phyloP scores from a whole-genome alignment of 495 filamentous ascomycete genomes.

The Baudoinia panamericana region DNA sequence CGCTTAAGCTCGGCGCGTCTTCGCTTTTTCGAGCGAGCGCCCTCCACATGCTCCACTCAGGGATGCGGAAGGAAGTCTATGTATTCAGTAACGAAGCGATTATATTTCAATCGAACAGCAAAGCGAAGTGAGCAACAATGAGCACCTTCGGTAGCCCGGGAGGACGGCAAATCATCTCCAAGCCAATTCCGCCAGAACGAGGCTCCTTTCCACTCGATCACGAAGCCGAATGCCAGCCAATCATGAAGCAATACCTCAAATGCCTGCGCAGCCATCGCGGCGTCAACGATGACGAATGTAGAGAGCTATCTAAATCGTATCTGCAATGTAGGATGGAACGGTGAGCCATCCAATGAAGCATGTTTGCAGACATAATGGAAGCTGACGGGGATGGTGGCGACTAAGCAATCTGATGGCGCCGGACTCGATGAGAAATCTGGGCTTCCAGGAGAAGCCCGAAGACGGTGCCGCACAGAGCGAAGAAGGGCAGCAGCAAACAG shows the following conservation, averaged over 20 bases:
- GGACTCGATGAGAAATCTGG: slow-evolving; percentile 85
- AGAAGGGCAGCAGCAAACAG: too few relatives aligned
- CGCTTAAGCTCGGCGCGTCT: too few relatives aligned
- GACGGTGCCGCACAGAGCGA: neutral
- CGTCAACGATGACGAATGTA: slow-evolving; percentile 73
- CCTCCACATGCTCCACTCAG: too few relatives aligned
- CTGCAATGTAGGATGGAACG: slow-evolving; percentile 86
- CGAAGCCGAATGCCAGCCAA: slow-evolving; percentile 85
- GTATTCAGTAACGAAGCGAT: too few relatives aligned
- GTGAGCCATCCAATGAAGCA: slow-evolving; percentile 37
- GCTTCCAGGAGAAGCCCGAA: slow-evolving; percentile 46
- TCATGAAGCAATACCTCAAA: slow-evolving; percentile 69
- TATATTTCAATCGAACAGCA: too few relatives aligned
- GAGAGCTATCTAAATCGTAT: slow-evolving; percentile 74
- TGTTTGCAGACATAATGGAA: neutral
- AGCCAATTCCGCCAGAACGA: slow-evolving; percentile 80
- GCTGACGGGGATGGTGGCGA: neutral
- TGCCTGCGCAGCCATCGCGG: slow-evolving; percentile 74
- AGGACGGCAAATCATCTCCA: slow-evolving; percentile 49
- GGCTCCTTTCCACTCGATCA: slow-evolving; percentile 96
- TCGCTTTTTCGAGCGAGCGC: too few relatives aligned
- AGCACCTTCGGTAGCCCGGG: slow-evolving; percentile 64
- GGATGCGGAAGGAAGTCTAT: too few relatives aligned
- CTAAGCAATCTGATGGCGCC: slow-evolving; percentile 85
- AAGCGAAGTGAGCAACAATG: too few relatives aligned